These are phyloP conservation scores for Suillus luteus DNA, from an alignment of 768 basidiomycete species.

Conservation along the genomic window DNA sequence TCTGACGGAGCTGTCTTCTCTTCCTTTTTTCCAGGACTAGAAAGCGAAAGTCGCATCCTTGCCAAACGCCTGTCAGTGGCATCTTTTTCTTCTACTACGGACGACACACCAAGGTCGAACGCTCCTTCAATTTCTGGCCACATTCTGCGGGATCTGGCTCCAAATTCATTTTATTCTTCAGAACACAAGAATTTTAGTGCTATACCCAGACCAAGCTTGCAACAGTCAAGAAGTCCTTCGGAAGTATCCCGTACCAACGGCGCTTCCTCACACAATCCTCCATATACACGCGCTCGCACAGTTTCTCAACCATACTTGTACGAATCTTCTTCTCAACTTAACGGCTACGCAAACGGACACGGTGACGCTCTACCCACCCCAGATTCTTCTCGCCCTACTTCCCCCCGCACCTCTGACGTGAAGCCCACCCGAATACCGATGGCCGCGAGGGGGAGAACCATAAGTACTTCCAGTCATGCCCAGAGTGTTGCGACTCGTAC, in stretches of 20 bases:
- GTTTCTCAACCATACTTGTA: slow-evolving; percentile 61
- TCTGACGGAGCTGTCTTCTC: neutral
- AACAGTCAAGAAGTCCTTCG: slow-evolving; percentile 36
- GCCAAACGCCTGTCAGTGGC: slow-evolving; percentile 76
- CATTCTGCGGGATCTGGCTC: slow-evolving; percentile 21
- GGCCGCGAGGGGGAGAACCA: slow-evolving; percentile 42
- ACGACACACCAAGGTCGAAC: slow-evolving; percentile 39
- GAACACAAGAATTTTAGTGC: slow-evolving; percentile 42
- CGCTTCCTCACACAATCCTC: slow-evolving; percentile 33
- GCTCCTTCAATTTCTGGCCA: slow-evolving; percentile 23
- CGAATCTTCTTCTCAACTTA: slow-evolving; percentile 38
- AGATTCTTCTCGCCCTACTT: slow-evolving; percentile 43
- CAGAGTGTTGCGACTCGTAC: slow-evolving; percentile 39
- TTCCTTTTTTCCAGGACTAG: slow-evolving; percentile 55
- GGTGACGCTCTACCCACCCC: slow-evolving; percentile 32
- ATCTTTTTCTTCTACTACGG: slow-evolving; percentile 56
- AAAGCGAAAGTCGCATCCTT: slow-evolving; percentile 78
- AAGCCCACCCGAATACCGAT: slow-evolving; percentile 52
- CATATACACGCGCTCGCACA: slow-evolving; percentile 59
- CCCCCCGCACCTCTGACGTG: slow-evolving; percentile 44
- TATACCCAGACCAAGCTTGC: slow-evolving; percentile 50
- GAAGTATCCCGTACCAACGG: slow-evolving; percentile 30
- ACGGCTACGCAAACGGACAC: slow-evolving; percentile 28
- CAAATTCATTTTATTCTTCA: slow-evolving; percentile 25
- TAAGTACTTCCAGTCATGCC: slow-evolving; percentile 42